Conservation (phyloP, 352 stramenopile species). For the Elongisporangium prolatum region DNA sequence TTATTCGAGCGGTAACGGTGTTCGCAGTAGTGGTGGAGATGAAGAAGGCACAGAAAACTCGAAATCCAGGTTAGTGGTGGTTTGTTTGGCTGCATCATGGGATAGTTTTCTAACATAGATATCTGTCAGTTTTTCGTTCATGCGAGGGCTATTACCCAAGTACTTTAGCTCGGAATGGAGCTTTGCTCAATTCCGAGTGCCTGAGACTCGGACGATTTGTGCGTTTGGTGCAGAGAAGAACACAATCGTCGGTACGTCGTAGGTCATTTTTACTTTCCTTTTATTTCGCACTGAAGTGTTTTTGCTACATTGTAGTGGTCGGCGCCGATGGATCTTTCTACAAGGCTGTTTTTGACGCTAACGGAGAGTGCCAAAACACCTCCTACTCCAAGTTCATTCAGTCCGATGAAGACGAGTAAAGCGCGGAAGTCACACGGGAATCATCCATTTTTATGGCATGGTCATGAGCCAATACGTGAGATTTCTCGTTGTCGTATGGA, state of each 20-base stretch:
- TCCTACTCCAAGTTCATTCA: conserved; percentile 91
- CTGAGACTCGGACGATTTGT: conserved; percentile 89
- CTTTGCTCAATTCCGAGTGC: conserved; percentile 91
- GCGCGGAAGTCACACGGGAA: conserved; percentile 1
- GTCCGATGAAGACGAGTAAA: conserved; percentile 84
- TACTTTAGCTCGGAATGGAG: conserved; percentile 95
- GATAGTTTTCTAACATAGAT: background rate
- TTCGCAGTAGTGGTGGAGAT: conserved; percentile 40
- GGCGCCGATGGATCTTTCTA: conserved; percentile 86
- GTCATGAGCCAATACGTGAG: background rate
- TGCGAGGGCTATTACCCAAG: conserved; percentile 88
- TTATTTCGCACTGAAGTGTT: background rate
- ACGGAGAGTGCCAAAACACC: conserved; percentile 86
- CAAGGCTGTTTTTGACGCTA: conserved; percentile 85
- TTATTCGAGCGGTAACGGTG: conserved; percentile 36
- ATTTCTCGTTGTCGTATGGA: conserved; percentile 13
- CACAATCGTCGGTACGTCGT: conserved; percentile 83
- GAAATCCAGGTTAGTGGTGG: conserved; percentile 64
- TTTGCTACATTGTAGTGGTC: conserved; percentile 49
- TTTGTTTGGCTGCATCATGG: background rate
- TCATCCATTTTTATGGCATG: background rate
- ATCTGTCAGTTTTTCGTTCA: conserved; percentile 77
- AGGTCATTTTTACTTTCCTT: background rate
- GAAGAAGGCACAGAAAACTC: conserved; percentile 85
- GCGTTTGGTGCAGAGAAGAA: conserved; percentile 91